A percentile compares a stretch with the other conserved stretches of the same genome.
Evolutionary conservation across 306 rosid genomes (phyloP).

Genomic region (Vigna trinervia): DNA sequence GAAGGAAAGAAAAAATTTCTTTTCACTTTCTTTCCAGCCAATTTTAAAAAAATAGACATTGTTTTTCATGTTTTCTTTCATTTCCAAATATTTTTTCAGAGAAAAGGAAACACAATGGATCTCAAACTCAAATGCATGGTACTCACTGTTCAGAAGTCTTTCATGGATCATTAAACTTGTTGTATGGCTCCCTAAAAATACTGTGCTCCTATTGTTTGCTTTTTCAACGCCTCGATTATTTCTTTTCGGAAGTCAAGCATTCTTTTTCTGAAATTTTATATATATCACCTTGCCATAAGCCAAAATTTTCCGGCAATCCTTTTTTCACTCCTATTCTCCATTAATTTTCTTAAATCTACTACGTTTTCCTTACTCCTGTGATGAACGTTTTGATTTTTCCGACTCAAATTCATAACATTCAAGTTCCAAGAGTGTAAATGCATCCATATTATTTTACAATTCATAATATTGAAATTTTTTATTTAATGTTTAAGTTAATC

Average conservation of each 20-base stretch:
- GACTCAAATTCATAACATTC: background rate
- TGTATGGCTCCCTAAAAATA: background rate
- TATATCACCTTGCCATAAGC: too few relatives aligned
- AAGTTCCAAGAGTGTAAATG: background rate
- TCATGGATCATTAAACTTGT: background rate
- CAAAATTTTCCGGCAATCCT: too few relatives aligned
- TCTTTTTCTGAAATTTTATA: background rate
- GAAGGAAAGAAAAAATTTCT: too few relatives aligned
- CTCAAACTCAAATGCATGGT: background rate
- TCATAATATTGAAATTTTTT: too few relatives aligned
- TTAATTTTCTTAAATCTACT: too few relatives aligned
- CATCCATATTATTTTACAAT: background rate
- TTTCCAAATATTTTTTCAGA: background rate
- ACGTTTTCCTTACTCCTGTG: background rate
- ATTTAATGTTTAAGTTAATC: background rate
- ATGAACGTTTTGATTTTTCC: background rate
- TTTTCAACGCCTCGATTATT: too few relatives aligned
- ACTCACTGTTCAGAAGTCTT: background rate
- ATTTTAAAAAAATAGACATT: too few relatives aligned
- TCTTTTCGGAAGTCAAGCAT: too few relatives aligned
- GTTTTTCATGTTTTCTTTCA: too few relatives aligned
- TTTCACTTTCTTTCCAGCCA: too few relatives aligned
- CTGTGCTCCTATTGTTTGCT: too few relatives aligned
- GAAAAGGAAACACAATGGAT: background rate
- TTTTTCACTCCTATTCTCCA: background rate